Percentiles rank a stretch among this genome's conserved stretches.
Conservation (phyloP, 148 eudicot genomes). For the Vaccinium vitisidaea region DNA sequence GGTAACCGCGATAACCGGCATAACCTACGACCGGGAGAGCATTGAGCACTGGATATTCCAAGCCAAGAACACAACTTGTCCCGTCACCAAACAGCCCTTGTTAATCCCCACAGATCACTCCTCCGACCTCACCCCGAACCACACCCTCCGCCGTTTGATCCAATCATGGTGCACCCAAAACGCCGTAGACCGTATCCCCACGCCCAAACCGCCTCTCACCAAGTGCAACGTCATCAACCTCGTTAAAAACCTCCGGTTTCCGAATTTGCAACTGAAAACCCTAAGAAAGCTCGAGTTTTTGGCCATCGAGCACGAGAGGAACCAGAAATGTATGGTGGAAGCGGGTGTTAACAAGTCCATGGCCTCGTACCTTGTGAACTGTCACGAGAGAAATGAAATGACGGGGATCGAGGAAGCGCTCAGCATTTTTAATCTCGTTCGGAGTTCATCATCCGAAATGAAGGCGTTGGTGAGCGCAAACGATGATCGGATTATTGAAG, state of each 20-base stretch:
- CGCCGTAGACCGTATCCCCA: slow-evolving; percentile 20
- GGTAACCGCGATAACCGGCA: slow-evolving; percentile 40
- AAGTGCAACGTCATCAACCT: slow-evolving; percentile 20
- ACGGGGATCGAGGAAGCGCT: slow-evolving; percentile 36
- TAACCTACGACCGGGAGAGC: slow-evolving; percentile 54
- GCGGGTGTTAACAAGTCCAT: slow-evolving; percentile 29
- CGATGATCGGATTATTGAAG: slow-evolving; percentile 24
- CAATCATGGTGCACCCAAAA: slow-evolving; percentile 45
- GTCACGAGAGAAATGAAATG: slow-evolving; percentile 8
- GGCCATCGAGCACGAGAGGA: slow-evolving; percentile 30
- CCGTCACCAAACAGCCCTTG: slow-evolving; percentile 45
- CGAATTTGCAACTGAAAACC: slow-evolving; percentile 16
- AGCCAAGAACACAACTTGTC: slow-evolving; percentile 30
- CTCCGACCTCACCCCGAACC: slow-evolving; percentile 43
- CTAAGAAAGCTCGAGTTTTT: slow-evolving; percentile 31
- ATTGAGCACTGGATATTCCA: slow-evolving; percentile 46
- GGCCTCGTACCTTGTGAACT: slow-evolving; percentile 18
- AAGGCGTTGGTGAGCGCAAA: background rate
- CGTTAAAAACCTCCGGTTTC: slow-evolving; percentile 22
- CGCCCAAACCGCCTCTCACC: slow-evolving; percentile 25
- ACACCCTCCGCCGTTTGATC: slow-evolving; percentile 43
- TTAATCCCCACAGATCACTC: background rate
- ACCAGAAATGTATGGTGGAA: slow-evolving; percentile 25
- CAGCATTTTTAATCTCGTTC: slow-evolving; percentile 23
- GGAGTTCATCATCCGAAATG: slow-evolving; percentile 6